phyloP scores from a whole-genome alignment of 2,329 filamentous ascomycete species.

The Exophiala bonariae region DNA sequence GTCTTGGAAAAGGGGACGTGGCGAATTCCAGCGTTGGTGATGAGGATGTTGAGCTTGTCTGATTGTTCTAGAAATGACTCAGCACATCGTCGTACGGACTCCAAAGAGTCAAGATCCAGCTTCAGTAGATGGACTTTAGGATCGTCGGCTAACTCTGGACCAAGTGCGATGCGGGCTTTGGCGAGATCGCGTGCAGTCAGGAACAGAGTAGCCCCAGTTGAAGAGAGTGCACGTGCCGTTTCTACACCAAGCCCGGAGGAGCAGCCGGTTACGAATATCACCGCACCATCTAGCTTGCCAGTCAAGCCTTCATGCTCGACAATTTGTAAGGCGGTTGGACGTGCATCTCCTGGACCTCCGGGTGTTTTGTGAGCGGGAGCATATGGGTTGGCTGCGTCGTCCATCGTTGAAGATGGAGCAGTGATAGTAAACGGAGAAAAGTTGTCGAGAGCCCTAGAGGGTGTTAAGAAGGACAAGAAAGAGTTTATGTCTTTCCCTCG shows the following conservation, averaged over 20 bases:
- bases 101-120: conserved; percentile 34
- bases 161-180: conserved; percentile 31
- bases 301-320: conserved; percentile 24
- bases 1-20: conserved; percentile 28
- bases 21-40: conserved; percentile 23
- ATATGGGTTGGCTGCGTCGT: conserved; percentile 21
- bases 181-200: conserved; percentile 35
- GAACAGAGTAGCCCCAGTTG: conserved; percentile 39
- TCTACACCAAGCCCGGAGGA: conserved; percentile 39
- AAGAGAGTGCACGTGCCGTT: conserved; percentile 37
- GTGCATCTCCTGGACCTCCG: conserved; percentile 19
- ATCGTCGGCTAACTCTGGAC: conserved; percentile 24
- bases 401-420: conserved; percentile 1
- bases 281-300: conserved; percentile 27
- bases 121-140: conserved; percentile 32
- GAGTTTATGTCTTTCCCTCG: too few species aligned
- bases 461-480: too few species aligned
- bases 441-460: too few species aligned
- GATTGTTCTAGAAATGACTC: conserved; percentile 18
- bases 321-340: conserved; percentile 21
- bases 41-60: conserved; percentile 15
- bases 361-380: conserved; percentile 23
- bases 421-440: not conserved
- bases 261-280: conserved; percentile 39
- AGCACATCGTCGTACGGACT: conserved; percentile 32